A percentile compares a stretch with the other conserved stretches of the same genome.
Conservation (phyloP, 192 early-diverging fungal species). For the Chytriomyces hyalinus region DNA sequence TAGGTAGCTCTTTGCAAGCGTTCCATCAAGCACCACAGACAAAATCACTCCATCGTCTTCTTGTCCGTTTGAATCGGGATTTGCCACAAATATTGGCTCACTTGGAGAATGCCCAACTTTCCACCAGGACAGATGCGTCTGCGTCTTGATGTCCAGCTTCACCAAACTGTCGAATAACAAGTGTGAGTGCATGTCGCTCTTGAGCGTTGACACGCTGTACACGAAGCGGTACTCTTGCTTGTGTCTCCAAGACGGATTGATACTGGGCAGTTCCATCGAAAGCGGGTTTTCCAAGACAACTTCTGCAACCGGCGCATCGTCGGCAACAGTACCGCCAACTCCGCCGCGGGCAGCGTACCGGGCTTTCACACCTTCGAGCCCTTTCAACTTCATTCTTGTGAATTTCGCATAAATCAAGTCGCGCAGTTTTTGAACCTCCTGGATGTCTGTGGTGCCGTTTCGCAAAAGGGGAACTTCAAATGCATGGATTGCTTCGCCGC, state of each 20-base stretch:
- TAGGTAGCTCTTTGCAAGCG: conserved; percentile 65
- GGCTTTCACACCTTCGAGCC: background rate
- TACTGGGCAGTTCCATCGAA: conserved; percentile 25
- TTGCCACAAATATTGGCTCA: conserved; percentile 80
- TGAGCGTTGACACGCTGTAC: conserved; percentile 38
- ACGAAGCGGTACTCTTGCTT: conserved; percentile 36
- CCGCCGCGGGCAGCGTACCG: background rate
- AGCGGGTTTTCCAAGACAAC: conserved; percentile 10
- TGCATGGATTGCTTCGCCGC: conserved; percentile 6
- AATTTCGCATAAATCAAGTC: background rate
- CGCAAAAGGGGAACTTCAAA: background rate
- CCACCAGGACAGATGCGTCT: conserved; percentile 42
- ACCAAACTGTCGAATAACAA: conserved; percentile 40
- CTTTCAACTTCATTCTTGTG: conserved; percentile 3
- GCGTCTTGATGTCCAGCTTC: conserved; percentile 9
- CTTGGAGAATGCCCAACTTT: conserved; percentile 76
- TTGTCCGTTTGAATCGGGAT: conserved; percentile 38
- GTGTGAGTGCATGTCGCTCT: conserved; percentile 37
- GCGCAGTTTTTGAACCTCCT: background rate
- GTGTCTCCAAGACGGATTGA: conserved; percentile 38
- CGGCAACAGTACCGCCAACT: background rate
- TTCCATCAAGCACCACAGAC: conserved; percentile 74
- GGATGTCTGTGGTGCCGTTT: background rate
- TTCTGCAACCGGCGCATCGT: background rate
- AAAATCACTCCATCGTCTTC: conserved; percentile 76